Percentiles rank a stretch among this genome's conserved stretches.
Evolutionary conservation across 345 rosid species (phyloP).

Genomic region (Populus tremula): DNA sequence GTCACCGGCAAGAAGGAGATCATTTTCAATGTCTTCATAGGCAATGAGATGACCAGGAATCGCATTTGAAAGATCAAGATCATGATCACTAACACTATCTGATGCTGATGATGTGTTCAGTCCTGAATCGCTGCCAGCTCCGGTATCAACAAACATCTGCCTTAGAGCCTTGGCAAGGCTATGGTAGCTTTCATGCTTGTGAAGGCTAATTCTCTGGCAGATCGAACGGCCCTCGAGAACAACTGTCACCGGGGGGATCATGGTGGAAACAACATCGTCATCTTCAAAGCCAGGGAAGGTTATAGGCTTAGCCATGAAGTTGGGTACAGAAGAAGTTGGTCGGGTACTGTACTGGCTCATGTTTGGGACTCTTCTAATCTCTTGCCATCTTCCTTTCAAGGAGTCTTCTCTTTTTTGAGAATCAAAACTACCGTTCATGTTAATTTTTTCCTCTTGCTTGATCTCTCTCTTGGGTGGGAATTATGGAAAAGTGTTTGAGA

Average conservation of each 20-base stretch:
- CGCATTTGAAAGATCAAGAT: slow-evolving; percentile 71
- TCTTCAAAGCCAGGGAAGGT: slow-evolving; percentile 40
- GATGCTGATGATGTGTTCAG: not conserved
- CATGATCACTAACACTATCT: slow-evolving; percentile 22
- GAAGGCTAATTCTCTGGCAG: slow-evolving; percentile 78
- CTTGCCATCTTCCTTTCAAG: slow-evolving; percentile 50
- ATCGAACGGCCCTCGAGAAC: slow-evolving; percentile 87
- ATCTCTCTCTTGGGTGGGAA: not conserved
- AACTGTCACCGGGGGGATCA: slow-evolving; percentile 79
- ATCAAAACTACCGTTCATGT: slow-evolving; percentile 47
- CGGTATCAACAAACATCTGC: slow-evolving; percentile 69
- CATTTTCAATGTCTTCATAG: slow-evolving; percentile 88
- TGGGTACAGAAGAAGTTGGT: slow-evolving; percentile 32
- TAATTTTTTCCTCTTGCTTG: not conserved
- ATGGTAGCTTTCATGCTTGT: slow-evolving; percentile 70
- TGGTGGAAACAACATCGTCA: slow-evolving; percentile 61
- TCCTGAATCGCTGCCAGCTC: slow-evolving; percentile 25
- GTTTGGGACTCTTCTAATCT: slow-evolving; percentile 19
- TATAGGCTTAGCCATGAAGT: slow-evolving; percentile 28
- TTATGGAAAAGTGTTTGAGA: not conserved
- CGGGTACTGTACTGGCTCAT: slow-evolving; percentile 1
- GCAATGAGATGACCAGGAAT: slow-evolving; percentile 79
- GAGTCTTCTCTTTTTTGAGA: slow-evolving; percentile 50
- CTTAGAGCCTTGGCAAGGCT: slow-evolving; percentile 78
- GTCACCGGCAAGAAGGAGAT: slow-evolving; percentile 92